phyloP scores from a whole-genome alignment of 257 asterid genomes.

The Solanum pinnatisectum region DNA sequence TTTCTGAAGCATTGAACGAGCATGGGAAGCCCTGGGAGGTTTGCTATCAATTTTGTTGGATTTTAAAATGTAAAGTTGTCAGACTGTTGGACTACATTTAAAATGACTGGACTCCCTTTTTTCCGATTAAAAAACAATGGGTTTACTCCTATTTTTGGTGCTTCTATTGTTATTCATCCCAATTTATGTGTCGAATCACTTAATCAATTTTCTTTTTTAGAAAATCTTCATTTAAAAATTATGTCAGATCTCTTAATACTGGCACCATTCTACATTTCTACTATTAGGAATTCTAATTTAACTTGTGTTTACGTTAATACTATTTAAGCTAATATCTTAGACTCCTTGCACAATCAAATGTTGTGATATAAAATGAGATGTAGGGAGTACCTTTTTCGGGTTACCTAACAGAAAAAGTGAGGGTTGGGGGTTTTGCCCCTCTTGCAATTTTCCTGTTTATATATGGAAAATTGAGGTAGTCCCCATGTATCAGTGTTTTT shows the following conservation, averaged over 20 bases:
- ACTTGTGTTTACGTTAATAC: not conserved
- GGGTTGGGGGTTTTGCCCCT: not conserved
- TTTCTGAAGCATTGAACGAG: constrained; percentile 80
- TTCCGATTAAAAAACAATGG: not conserved
- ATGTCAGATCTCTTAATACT: not conserved
- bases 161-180: not conserved
- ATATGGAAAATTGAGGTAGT: not conserved
- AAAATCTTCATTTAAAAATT: not conserved
- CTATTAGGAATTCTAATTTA: not conserved
- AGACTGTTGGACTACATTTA: not conserved
- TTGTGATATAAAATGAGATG: not conserved
- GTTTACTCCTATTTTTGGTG: not conserved
- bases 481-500: not conserved
- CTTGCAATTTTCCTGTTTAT: not conserved
- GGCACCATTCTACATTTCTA: not conserved
- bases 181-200: not conserved
- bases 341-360: not conserved
- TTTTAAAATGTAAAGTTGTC: not conserved
- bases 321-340: not conserved
- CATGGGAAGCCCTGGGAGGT: constrained; percentile 96
- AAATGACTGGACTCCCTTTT: not conserved
- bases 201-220: not conserved
- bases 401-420: not conserved
- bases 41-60: constrained; percentile 7
- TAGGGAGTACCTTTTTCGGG: not conserved